Evolutionary conservation across 805 yeast genomes (phyloP).

Genomic region (Jamesozyma jinghongensis): DNA sequence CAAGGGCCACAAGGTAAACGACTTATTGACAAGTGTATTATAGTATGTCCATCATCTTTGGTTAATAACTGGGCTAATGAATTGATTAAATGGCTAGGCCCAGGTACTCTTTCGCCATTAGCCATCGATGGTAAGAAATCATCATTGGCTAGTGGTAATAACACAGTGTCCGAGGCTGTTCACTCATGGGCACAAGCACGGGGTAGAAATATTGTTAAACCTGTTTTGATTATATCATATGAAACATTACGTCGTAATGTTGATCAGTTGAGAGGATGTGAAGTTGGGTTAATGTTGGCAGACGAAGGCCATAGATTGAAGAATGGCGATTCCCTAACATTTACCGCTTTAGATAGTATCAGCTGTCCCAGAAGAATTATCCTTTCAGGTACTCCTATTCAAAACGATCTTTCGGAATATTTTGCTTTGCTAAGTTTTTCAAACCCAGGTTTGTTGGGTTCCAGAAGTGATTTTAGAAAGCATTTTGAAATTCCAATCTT

Average conservation of each 20-base stretch:
- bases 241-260: constrained; percentile 87
- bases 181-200: constrained; percentile 79
- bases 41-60: constrained; percentile 90
- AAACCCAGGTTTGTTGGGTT: constrained; percentile 86
- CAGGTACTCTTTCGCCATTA: constrained; percentile 76
- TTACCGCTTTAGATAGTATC: constrained; percentile 74
- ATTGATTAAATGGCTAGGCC: constrained; percentile 88
- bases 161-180: constrained; percentile 59
- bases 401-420: constrained; percentile 89
- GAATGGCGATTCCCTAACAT: constrained; percentile 87
- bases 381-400: constrained; percentile 93
- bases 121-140: constrained; percentile 83
- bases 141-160: constrained; percentile 39
- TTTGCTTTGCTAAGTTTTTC: constrained; percentile 86
- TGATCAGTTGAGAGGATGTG: constrained; percentile 60
- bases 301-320: constrained; percentile 80
- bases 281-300: constrained; percentile 78
- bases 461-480: constrained; percentile 73
- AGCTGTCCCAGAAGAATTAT: constrained; percentile 84
- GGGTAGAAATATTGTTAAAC: constrained; percentile 84
- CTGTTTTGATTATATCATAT: constrained; percentile 87
- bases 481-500: constrained; percentile 76
- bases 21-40: constrained; percentile 80
- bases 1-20: constrained; percentile 80
- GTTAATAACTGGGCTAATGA: constrained; percentile 98